Conservation (phyloP, 129 eudicot genomes). For the Daucus carota region DH1_v3.0 NC_030385.2:25567001-25567500, state of each 20-base stretch:
- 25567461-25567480: background rate
- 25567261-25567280: constrained; percentile 21
- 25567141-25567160: constrained; percentile 31
- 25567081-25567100: constrained; percentile 50
- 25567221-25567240: constrained; percentile 21
- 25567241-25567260: constrained; percentile 19
- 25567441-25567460: background rate
- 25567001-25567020: constrained; percentile 14
- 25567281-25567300: constrained; percentile 51
- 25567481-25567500: background rate
- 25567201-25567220: constrained; percentile 49
- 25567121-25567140: constrained; percentile 26
- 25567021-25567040: constrained; percentile 1
- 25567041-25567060: constrained; percentile 14
- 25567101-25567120: constrained; percentile 43
- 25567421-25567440: background rate
- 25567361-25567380: constrained; percentile 14
- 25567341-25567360: constrained; percentile 27
- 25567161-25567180: constrained; percentile 20
- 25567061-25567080: constrained; percentile 39
- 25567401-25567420: background rate
- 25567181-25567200: constrained; percentile 38
- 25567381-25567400: background rate
- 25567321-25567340: constrained; percentile 22
- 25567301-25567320: constrained; percentile 62